Evolutionary conservation across 495 filamentous ascomycete genomes (phyloP).

Genomic region (Daldinia loculata): DNA sequence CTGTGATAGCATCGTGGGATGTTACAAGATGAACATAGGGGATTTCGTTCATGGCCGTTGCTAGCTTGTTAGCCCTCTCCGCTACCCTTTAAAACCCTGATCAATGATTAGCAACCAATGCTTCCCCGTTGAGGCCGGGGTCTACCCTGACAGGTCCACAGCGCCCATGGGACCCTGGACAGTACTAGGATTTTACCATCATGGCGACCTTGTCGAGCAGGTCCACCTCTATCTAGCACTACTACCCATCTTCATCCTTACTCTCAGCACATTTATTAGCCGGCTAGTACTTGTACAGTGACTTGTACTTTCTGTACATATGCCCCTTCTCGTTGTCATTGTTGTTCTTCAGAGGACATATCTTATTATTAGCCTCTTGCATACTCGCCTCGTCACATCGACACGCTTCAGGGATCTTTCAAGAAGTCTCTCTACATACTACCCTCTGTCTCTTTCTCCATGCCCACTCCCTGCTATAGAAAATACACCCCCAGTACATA

Average conservation of each 20-base stretch:
- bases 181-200: slow-evolving; percentile 40
- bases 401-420: slow-evolving; percentile 40
- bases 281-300: slow-evolving; percentile 30
- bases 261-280: slow-evolving; percentile 46
- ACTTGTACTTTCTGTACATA: slow-evolving; percentile 7
- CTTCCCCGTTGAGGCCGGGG: slow-evolving; percentile 46
- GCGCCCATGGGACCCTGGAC: slow-evolving; percentile 41
- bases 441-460: slow-evolving; percentile 33
- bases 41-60: slow-evolving; percentile 32
- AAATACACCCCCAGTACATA: slow-evolving; percentile 25
- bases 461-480: slow-evolving; percentile 39
- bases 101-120: slow-evolving; percentile 49
- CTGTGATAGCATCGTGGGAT: slow-evolving; percentile 33
- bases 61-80: slow-evolving; percentile 20
- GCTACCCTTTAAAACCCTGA: slow-evolving; percentile 44
- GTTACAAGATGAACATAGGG: slow-evolving; percentile 29
- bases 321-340: slow-evolving; percentile 25
- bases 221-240: slow-evolving; percentile 45
- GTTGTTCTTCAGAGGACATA: slow-evolving; percentile 33
- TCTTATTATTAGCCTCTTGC: slow-evolving; percentile 42
- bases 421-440: slow-evolving; percentile 26
- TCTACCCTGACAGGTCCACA: slow-evolving; percentile 44
- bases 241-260: slow-evolving; percentile 44
- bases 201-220: slow-evolving; percentile 38
- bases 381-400: slow-evolving; percentile 42